Base-by-base conservation (phyloP, 108 stramenopile genomes). In the Nitzschia palea region DNA sequence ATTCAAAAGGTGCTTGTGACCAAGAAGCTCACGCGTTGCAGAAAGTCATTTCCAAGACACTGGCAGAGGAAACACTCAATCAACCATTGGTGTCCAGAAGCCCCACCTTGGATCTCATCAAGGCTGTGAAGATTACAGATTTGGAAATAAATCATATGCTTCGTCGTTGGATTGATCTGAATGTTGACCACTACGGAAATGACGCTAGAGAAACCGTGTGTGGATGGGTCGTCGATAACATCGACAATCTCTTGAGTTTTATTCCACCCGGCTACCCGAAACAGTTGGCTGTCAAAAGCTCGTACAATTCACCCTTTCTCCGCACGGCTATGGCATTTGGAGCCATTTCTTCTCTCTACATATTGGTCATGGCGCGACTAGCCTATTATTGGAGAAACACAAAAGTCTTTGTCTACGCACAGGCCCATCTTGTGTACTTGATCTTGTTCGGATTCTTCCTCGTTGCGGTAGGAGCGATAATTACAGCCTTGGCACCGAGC, bases 161-260 rank as follows among this genome's bases (percentile, higher is more conserved):
- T 20, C 20, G 27, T 2, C 12, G 18, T 0, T 78, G 69, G 69
- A 27, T 32, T 8, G 42, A 43, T 8, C 0, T 14, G 18, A 25
- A 37, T 3, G n/a, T 27, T 6, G 54, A 58, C 27, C 15, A 14
- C 1, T 67, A 48, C 17, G 68, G 42, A 17, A 50, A 68, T 37
- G 67, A 74, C 51, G 61, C 70, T 17, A 50, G 77, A 18, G 71
- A 72, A 28, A 71, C 58, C 17, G 77, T 78, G 3, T 78, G 77
- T 61, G 12, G 25, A 10, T 78, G 70, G 70, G 71, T 70, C 3
- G 70, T 32, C 10, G 69, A 78, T 5, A 71, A 80, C 33, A 14
- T 45, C 9, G 59, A 72, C 37, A 17, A 32, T 12, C 22, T 76
- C 0, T 26, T 48, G 8, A 6, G 26, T 14, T 68, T 60, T 48